Evolutionary conservation across 83 land plant species (phyloP).

Genomic region (Picea mariana): DNA sequence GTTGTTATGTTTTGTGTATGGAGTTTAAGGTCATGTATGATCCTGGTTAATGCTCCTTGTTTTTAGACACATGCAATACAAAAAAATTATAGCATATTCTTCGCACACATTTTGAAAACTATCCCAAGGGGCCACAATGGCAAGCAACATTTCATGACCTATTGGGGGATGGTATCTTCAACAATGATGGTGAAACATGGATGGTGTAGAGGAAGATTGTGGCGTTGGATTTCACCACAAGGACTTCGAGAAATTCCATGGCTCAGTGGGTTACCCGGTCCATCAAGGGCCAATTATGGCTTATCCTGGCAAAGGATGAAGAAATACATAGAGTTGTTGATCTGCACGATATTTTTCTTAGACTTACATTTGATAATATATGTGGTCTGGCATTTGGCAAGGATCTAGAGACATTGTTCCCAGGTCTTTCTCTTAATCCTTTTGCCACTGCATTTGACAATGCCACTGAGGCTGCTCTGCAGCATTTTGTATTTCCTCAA

Average conservation of each 20-base stretch:
- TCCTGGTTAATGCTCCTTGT: too few relatives aligned
- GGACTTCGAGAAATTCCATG: constrained; percentile 59
- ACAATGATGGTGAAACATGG: constrained; percentile 64
- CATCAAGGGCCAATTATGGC: constrained; percentile 47
- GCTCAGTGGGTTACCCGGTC: constrained; percentile 51
- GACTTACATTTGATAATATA: constrained; percentile 74
- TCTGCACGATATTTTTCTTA: constrained; percentile 57
- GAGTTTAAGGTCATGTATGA: too few relatives aligned
- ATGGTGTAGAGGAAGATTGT: constrained; percentile 60
- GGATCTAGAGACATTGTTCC: constrained; percentile 56
- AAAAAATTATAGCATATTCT: constrained; percentile 64
- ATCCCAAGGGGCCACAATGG: constrained; percentile 61
- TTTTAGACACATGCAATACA: too few relatives aligned
- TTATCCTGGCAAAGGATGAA: constrained; percentile 22
- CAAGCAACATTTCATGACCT: constrained; percentile 63
- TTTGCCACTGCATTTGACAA: constrained; percentile 62
- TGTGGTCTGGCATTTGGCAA: constrained; percentile 62
- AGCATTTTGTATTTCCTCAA: too few relatives aligned
- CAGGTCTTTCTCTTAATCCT: constrained; percentile 37
- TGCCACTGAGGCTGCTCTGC: constrained; percentile 22
- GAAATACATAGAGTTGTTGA: constrained; percentile 17
- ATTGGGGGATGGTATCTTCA: too few relatives aligned
- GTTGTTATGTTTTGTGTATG: too few relatives aligned
- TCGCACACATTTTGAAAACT: constrained; percentile 53
- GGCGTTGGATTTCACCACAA: constrained; percentile 64